Percentiles rank a stretch among this genome's conserved stretches.
Conservation (phyloP, 805 yeast species). For the Hemisphaericaspora nanyangensis region DNA sequence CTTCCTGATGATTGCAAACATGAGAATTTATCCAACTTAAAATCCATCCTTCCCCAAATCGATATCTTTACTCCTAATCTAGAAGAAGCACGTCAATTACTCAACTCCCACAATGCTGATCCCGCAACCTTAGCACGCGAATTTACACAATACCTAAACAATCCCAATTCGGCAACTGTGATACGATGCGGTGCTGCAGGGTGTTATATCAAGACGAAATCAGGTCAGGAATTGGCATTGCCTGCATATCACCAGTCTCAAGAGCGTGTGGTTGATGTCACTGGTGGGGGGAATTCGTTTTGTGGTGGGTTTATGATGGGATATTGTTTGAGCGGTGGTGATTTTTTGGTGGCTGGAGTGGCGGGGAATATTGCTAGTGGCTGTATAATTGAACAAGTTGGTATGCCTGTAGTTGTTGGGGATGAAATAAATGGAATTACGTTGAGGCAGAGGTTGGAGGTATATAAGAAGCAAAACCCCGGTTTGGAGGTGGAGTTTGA, state of each 20-base stretch:
- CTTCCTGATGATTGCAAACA: constrained; percentile 70
- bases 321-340: constrained; percentile 42
- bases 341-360: constrained; percentile 53
- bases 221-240: constrained; percentile 37
- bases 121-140: constrained; percentile 42
- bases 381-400: constrained; percentile 73
- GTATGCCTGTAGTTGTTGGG: constrained; percentile 50
- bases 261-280: constrained; percentile 35
- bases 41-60: constrained; percentile 39
- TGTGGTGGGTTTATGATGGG: constrained; percentile 52
- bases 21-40: constrained; percentile 34
- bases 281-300: constrained; percentile 45
- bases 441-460: constrained; percentile 41
- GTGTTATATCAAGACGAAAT: constrained; percentile 42
- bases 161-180: constrained; percentile 47
- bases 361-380: constrained; percentile 81
- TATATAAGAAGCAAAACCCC: constrained; percentile 30
- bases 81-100: constrained; percentile 70
- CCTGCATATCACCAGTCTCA: constrained; percentile 69
- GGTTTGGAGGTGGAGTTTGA: background rate
- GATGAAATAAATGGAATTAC: constrained; percentile 60
- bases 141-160: constrained; percentile 40
- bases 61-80: constrained; percentile 79
- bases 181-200: constrained; percentile 79
- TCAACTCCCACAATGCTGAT: constrained; percentile 47